Evolutionary conservation across 2,329 filamentous ascomycete species (phyloP), one percentile per base, ranked within the genome.

Genomic region (Aspergillus intermedius): DNA sequence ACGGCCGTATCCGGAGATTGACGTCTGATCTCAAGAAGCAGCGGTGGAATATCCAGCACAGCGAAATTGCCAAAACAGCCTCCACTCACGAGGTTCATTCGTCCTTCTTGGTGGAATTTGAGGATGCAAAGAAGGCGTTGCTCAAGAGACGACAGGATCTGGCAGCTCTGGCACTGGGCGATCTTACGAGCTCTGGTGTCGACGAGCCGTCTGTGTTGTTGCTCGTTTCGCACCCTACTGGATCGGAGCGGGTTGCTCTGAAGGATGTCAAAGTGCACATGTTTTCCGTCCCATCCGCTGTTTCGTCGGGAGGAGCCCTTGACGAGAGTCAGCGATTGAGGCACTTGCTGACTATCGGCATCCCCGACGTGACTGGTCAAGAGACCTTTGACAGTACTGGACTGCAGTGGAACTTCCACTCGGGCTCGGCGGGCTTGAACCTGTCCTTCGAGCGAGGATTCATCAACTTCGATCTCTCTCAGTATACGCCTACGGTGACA

Each of bases 381-480:
- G 52, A 56, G 25, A 56, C 56, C 22, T 46, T 69, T 23, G 58
- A 60, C 28, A 46, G 54, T 25, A 28, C 55, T 28, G 51, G 52
- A 19, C 46, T 66, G 21, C 62, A 69, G 30, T 73, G 70, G 70
- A 63, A 60, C 44, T 69, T 71, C 50, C 67, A 72, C 45, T 56
- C 66, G n/a, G 62, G 59, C 19, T 68, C 68, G 3, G 68, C 66
- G 10, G 65, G 67, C 2, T 51, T 73, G 45, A 69, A 62, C 22
- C 53, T 73, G 9, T 72, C 70, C 1, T 73, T 67, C 42, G 58
- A 61, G 8, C 62, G 58, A 43, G 70, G 70, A 21, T 72, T 72
- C 45, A 54, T 70, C 46, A 71, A 65, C 48, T 65, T 70, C 50
- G 69, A 74, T 47, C 57, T 74, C 8, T 73, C 72, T 4, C 70